Base-by-base conservation (phyloP, 495 filamentous ascomycete species). In the Hypoxylon fragiforme region DNA sequence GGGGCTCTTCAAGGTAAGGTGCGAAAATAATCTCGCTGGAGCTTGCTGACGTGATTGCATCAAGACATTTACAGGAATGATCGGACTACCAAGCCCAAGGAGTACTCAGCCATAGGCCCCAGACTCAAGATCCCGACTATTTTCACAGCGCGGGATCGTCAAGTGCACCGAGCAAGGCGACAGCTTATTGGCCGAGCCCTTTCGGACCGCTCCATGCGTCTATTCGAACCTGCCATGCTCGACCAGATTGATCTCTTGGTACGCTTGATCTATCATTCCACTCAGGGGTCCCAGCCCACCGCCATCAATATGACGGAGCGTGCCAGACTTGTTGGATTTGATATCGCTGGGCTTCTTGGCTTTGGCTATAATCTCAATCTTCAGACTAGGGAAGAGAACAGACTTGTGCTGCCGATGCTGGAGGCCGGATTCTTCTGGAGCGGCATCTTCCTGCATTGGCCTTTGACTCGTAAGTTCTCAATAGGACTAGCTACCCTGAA, bases 31-130 rank as follows among this genome's bases (percentile, higher is more conserved):
- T 9, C 9, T 20, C 8, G 9, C 7, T 18, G n/a, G 6, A 35
- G 9, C 1, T 8, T 2, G 9, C 2, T 56, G 74, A 74, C 51
- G 67, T 65, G 11, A 60, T 60, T 37, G 7, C 26, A 8, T 57
- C 9, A 45, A 28, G 56, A 70, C 14, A 80, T 80, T 36, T 74
- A 78, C n/a, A 60, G 63, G 40, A 82, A 81, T 59, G 67, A 72
- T 0, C 45, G 72, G 22, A 77, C 80, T 43, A 79, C 79, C 53
- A 62, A 54, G 14, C 70, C 70, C 1, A 73, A 54, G 9, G 44
- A 39, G 2, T 54, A 60, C 14, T 3, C 3, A 7, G 18, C 32
- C 11, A 54, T 43, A 14, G 40, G 16, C 40, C 8, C n/a, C 14
- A 8, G 30, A 51, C 3, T 22, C 31, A 0, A 54, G 40, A 53